These are phyloP conservation scores for Blastocystis sp. DNA, from an alignment of 352 stramenopile species.

Conservation along the genomic window DNA sequence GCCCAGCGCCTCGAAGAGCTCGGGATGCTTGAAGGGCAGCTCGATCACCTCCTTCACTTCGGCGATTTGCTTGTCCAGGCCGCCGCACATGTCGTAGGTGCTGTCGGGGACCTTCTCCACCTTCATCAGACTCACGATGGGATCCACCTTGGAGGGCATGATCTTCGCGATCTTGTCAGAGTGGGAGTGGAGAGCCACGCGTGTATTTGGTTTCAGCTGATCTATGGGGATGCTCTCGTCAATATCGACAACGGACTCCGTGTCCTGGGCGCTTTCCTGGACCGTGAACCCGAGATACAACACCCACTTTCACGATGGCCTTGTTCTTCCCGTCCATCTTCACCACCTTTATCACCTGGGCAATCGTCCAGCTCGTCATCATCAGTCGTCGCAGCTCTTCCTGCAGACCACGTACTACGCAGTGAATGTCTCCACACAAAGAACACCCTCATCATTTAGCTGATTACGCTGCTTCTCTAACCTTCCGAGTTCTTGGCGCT, in stretches of 20 bases:
- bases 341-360: slow-evolving; percentile 99
- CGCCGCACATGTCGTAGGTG: slow-evolving; percentile 99
- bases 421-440: neutral
- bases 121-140: slow-evolving; percentile 87
- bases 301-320: slow-evolving; percentile 92
- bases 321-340: slow-evolving; percentile 85
- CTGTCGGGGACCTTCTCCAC: slow-evolving; percentile 99
- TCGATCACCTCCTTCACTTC: slow-evolving; percentile 99
- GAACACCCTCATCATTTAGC: slow-evolving; percentile 92
- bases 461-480: slow-evolving; percentile 98
- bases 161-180: slow-evolving; percentile 99
- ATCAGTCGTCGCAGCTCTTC: slow-evolving; percentile 97
- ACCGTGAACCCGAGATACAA: neutral
- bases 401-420: slow-evolving; percentile 87
- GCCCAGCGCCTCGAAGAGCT: slow-evolving; percentile 96
- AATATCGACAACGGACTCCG: slow-evolving; percentile 99
- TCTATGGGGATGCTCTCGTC: slow-evolving; percentile 90
- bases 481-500: slow-evolving; percentile 90
- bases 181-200: slow-evolving; percentile 96
- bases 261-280: slow-evolving; percentile 86
- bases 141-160: slow-evolving; percentile 93
- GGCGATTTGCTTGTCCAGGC: slow-evolving; percentile 97
- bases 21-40: slow-evolving; percentile 98
- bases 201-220: slow-evolving; percentile 95
- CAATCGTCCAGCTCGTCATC: slow-evolving; percentile 94